Base-by-base conservation (phyloP, 139 green algal genomes). In the Bryopsis sp. region DNA sequence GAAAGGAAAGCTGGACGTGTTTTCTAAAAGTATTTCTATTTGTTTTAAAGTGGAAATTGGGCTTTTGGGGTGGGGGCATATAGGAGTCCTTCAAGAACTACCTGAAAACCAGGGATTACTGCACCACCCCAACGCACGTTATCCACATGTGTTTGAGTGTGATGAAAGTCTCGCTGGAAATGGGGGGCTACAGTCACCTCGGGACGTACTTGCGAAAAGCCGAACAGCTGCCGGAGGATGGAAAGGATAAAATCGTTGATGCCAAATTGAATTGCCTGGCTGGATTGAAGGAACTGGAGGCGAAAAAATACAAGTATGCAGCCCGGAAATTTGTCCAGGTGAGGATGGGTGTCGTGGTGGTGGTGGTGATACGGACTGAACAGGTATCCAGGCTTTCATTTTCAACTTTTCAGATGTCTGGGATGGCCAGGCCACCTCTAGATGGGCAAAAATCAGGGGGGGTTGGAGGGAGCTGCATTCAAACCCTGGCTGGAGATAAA, bases 71-170 rank as follows among this genome's bases (percentile, higher is more conserved):
- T 35, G 4, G 8, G 39, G 26, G 24, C 59, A 7, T 4, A 67
- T 79, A 91, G 82, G 77, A 81, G 7, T 89, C 92, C 0, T 94
- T 97, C 76, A 94, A 92, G 79, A 84, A 82, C 67, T 97, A 95
- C 76, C 77, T 93, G 39, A 82, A 89, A 48, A 86, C 81, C 28
- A 81, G 92, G 0, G 92, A 97, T 80, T 97, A 96, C 78, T 97
- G 92, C 85, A 92, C 88, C 39, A 92, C 86, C 22, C 61, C 74
- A 2, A 85, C 86, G 71, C 92, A 98, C 77, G 80, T 94, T 50
- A 69, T 92, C 22, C 54, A 78, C 39, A 95, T 96, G 90, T 97
- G 92, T 78, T 74, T 97, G 32, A 86, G 82, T 39, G 81, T 91
- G 50, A 84, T 96, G 43, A 72, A 78, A 11, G 83, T 87, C 24